Conservation (phyloP, 805 yeast species). For the Ogataea pini region DNA sequence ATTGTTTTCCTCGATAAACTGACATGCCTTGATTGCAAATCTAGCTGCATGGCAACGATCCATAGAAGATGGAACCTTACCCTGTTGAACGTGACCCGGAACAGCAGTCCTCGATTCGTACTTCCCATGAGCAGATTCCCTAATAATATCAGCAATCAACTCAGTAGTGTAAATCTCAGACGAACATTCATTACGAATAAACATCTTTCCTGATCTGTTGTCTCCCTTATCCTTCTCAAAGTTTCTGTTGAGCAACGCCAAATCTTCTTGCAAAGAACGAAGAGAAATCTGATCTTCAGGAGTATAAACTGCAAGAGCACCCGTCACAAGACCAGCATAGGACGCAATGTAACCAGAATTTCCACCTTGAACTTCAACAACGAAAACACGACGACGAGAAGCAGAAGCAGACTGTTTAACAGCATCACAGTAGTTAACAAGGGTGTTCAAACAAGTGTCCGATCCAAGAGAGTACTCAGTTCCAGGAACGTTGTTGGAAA, state of each 20-base stretch:
- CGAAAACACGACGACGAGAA: conserved; percentile 89
- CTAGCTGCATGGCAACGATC: conserved; percentile 90
- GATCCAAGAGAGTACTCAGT: conserved; percentile 94
- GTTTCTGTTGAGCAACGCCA: conserved; percentile 63
- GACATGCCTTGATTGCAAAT: conserved; percentile 85
- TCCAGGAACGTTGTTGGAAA: conserved; percentile 98
- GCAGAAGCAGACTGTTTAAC: conserved; percentile 95
- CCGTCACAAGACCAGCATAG: conserved; percentile 78
- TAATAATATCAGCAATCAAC: conserved; percentile 78
- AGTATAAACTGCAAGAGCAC: conserved; percentile 87
- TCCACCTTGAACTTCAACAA: conserved; percentile 98
- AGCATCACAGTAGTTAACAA: conserved; percentile 91
- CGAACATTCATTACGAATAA: conserved; percentile 82
- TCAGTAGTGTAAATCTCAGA: conserved; percentile 81
- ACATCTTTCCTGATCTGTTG: conserved; percentile 79
- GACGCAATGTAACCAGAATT: conserved; percentile 93
- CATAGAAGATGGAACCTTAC: conserved; percentile 91
- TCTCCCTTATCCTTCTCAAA: conserved; percentile 77
- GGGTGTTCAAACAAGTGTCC: conserved; percentile 91
- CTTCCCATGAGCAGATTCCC: conserved; percentile 63
- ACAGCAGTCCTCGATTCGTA: conserved; percentile 93
- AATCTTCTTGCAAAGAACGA: conserved; percentile 71
- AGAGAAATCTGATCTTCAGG: conserved; percentile 83
- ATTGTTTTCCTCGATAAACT: conserved; percentile 69
- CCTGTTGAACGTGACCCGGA: conserved; percentile 99